Evolutionary conservation across 495 filamentous ascomycete genomes (phyloP), one percentile per base, ranked within the genome.

Genomic region (Aspergillus conjunctus): DNA sequence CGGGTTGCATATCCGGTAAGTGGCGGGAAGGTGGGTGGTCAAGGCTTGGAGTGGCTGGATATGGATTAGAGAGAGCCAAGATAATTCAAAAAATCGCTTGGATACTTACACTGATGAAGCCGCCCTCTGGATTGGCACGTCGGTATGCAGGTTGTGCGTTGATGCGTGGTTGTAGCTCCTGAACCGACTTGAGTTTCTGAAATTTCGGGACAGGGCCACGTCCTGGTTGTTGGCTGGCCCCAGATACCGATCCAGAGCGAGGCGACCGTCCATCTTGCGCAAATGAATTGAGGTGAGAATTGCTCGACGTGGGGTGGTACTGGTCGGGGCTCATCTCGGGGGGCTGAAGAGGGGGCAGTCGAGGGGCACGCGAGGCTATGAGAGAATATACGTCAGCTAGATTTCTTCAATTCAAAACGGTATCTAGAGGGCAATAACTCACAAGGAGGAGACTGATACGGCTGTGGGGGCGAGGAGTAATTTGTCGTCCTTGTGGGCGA

Each of bases 1-100:
- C 1, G 95, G 93, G 67, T 99, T 99, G 79, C 95, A 99, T 74
- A 99, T 98, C 55, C 94, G 87, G 73, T 99, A 99, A 2, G 95
- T 98, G 11, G 93, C 84, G 6, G 95, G 93, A 7, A 99, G 84
- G 67, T 98, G 92, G 21, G 88, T 88, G 11, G 95, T 99, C 59
- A 99, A 81, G 18, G 95, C 93, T 90, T 97, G 92, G 53, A 99
- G 82, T 51, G 95, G 95, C 93, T 97, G 69, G 54, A 20, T 33
- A 46, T 46, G 6, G 15, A 58, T 67, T 58, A 68, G 59, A 60
- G 5, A 63, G 31, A 61, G 39, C 9, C 46, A 32, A 4, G 58
- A 17, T 17, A n/a, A 26, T 26, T 17, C 53, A 46, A 39, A 5
- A n/a, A 41, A 41, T 41, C 37, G 11, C 15, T n/a, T 41, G 37